phyloP scores from a whole-genome alignment of 192 early-diverging fungal species.

The Podochytrium sp. region DNA sequence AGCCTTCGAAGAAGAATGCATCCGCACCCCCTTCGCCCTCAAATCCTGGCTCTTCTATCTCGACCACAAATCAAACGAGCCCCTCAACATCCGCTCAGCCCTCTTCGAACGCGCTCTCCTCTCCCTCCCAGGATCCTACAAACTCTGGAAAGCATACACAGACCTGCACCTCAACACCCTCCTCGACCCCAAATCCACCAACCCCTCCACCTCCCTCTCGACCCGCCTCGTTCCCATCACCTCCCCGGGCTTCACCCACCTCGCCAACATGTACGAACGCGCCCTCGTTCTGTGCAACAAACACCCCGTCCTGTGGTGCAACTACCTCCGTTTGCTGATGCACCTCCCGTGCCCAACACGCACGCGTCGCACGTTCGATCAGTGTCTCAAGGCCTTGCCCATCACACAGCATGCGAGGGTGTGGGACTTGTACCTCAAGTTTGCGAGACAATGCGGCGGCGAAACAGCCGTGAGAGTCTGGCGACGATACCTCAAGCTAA shows the following conservation, averaged over 20 bases:
- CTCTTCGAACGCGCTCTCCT: constrained; percentile 89
- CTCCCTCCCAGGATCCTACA: constrained; percentile 91
- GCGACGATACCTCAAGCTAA: constrained; percentile 82
- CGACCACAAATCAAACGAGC: constrained; percentile 73
- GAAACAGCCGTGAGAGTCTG: constrained; percentile 81
- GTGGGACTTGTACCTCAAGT: constrained; percentile 85
- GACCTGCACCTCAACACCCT: constrained; percentile 60
- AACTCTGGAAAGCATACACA: constrained; percentile 91
- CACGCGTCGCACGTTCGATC: constrained; percentile 87
- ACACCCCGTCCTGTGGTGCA: constrained; percentile 94
- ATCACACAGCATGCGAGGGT: constrained; percentile 91
- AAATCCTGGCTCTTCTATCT: constrained; percentile 88
- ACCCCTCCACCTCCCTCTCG: constrained; percentile 48
- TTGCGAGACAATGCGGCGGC: constrained; percentile 78
- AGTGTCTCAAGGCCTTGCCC: constrained; percentile 84
- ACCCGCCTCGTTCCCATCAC: constrained; percentile 25
- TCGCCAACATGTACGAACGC: constrained; percentile 83
- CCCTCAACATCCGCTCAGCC: constrained; percentile 51
- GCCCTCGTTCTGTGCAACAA: constrained; percentile 91
- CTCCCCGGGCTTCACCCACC: constrained; percentile 59
- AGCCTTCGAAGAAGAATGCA: constrained; percentile 59
- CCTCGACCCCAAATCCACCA: constrained; percentile 52
- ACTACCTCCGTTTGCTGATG: constrained; percentile 72
- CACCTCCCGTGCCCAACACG: constrained; percentile 60
- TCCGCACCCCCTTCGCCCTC: constrained; percentile 59